Percentiles rank a stretch among this genome's conserved stretches.
These are phyloP conservation scores for Solanum pinnatisectum DNA, from an alignment of 257 asterid genomes.

Conservation along the genomic window DNA sequence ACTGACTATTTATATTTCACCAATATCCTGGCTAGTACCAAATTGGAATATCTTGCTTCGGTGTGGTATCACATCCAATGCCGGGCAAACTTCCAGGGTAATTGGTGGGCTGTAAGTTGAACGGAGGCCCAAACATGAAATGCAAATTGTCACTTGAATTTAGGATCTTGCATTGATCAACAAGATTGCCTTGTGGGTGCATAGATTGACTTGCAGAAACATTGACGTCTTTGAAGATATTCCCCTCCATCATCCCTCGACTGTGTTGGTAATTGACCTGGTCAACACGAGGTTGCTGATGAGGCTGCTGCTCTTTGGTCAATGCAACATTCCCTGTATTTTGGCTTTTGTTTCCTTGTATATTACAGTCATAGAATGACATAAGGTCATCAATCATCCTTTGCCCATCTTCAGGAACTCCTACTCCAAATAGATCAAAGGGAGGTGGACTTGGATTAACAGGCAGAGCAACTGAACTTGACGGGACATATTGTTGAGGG, in stretches of 20 bases:
- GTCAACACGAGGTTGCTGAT: conserved; percentile 21
- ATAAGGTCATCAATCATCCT: conserved; percentile 54
- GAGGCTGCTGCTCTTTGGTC: conserved; percentile 19
- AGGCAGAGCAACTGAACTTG: conserved; percentile 17
- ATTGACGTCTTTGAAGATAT: conserved; percentile 30
- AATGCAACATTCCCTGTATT: conserved; percentile 6
- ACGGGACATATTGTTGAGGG: conserved; percentile 35
- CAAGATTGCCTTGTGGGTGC: conserved; percentile 18
- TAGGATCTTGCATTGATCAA: conserved; percentile 35
- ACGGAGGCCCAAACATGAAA: conserved; percentile 44
- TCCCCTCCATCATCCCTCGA: conserved; percentile 30
- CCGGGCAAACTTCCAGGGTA: conserved; percentile 31
- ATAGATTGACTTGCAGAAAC: conserved; percentile 16
- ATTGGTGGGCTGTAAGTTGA: conserved; percentile 26
- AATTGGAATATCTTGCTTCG: conserved; percentile 33
- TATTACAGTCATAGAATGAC: conserved; percentile 48
- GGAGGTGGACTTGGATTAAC: conserved; percentile 18
- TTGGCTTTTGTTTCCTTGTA: conserved; percentile 31
- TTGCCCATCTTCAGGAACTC: conserved; percentile 73
- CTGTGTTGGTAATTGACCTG: conserved; percentile 25
- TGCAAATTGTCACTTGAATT: conserved; percentile 29
- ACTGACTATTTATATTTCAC: background rate
- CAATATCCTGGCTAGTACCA: conserved; percentile 39
- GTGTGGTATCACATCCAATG: conserved; percentile 18
- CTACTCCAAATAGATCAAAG: conserved; percentile 40